These are phyloP conservation scores for Musa beccarii DNA, from an alignment of 176 grass and related monocot species.

Conservation along the genomic window DNA sequence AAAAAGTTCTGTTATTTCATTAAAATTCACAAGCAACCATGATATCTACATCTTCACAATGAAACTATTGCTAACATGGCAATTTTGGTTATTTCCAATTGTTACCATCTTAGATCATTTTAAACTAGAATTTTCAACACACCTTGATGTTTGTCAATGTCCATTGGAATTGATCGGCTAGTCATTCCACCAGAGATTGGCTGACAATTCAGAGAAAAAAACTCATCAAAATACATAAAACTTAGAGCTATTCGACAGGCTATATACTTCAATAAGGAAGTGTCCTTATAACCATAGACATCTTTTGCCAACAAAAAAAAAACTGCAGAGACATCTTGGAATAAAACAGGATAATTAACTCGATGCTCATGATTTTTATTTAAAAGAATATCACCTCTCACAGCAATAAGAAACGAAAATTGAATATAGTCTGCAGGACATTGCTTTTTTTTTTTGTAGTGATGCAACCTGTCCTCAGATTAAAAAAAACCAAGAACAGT, in stretches of 20 bases:
- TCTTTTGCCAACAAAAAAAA: not conserved
- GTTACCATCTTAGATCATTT: not conserved
- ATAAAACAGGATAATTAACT: no score
- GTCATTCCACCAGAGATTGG: slow-evolving; percentile 39
- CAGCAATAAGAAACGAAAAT: not conserved
- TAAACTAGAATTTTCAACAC: not conserved
- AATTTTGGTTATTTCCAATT: not conserved
- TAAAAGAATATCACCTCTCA: not conserved
- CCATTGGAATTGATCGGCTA: slow-evolving; percentile 36
- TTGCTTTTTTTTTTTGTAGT: no score
- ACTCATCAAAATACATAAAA: not conserved
- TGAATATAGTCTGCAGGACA: not conserved
- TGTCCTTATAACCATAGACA: no score
- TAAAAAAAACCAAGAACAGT: no score
- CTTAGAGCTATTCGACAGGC: not conserved
- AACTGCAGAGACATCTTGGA: not conserved
- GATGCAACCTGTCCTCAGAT: no score
- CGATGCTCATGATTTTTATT: no score
- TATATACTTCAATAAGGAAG: not conserved
- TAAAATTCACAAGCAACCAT: no score
- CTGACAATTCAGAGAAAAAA: slow-evolving; percentile 21
- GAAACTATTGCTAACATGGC: no score
- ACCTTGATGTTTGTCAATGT: slow-evolving; percentile 46
- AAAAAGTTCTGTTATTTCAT: not conserved
- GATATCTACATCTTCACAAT: no score